A percentile compares a stretch with the other conserved stretches of the same genome.
Evolutionary conservation across 73 alveolate genomes (phyloP).

Genomic region (Stentor roeselii): DNA sequence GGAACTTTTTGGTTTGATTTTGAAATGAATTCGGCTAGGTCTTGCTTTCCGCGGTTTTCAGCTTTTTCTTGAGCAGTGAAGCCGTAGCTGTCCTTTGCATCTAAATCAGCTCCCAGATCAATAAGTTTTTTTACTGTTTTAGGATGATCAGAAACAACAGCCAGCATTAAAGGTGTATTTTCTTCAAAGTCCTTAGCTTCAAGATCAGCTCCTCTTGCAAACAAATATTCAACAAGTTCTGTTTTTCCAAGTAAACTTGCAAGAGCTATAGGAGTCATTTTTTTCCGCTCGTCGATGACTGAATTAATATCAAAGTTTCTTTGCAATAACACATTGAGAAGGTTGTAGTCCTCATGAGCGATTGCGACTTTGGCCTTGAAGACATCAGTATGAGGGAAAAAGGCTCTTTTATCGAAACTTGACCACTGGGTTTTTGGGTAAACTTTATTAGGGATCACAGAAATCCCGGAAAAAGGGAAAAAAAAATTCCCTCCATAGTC

Average conservation of each 20-base stretch:
- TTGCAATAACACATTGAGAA: not conserved
- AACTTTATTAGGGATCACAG: not conserved
- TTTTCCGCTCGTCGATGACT: not conserved
- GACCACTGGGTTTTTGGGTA: not conserved
- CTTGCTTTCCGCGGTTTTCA: not conserved
- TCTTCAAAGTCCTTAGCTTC: not conserved
- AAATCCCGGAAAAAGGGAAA: not conserved
- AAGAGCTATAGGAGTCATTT: not conserved
- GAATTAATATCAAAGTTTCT: not conserved
- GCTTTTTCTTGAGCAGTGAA: constrained; percentile 5
- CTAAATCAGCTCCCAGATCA: not conserved
- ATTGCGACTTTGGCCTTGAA: not conserved
- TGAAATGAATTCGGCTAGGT: not conserved
- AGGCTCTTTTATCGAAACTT: constrained; percentile 14
- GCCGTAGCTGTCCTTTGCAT: constrained; percentile 4
- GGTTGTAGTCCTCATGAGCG: not conserved
- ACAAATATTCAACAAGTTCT: not conserved
- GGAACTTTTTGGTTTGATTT: not conserved
- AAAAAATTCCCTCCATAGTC: not conserved
- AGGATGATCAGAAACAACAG: not conserved
- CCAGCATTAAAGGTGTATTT: constrained; percentile 14
- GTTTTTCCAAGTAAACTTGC: not conserved
- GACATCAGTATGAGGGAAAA: constrained; percentile 15
- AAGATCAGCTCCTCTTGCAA: not conserved
- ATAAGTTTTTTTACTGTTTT: not conserved